Evolutionary conservation across 1,284 basidiomycete genomes (phyloP), one percentile per base, ranked within the genome.

Genomic region (Pseudozyma tsukubaensis): DNA sequence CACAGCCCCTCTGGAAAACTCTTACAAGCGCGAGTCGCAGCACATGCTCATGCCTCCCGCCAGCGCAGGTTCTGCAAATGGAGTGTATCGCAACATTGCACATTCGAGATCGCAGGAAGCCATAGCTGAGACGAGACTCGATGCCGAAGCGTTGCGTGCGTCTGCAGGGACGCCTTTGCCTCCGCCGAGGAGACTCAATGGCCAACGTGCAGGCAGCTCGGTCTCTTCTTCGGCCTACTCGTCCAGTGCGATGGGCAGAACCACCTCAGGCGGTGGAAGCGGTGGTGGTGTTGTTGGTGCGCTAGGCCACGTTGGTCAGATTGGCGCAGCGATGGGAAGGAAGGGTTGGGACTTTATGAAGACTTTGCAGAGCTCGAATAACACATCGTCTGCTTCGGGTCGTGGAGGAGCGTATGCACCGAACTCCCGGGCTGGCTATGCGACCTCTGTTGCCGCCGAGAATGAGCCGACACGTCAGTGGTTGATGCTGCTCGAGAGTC

Each of bases 291-390:
- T 76, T 3, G 66, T 72, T 3, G 57, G 61, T 16, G 68, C 72
- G 7, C 40, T 76, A 6, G 77, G 77, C 1, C 70, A 72, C 19
- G 69, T 78, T 7, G 77, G 78, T 4, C 68, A 74, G 36, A 43
- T 79, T 2, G 77, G 77, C 10, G 77, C 67, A 16, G 77, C 77
- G 8, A 75, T 79, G 48, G 76, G 78, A 16, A 60, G 65, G n/a
- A 65, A 50, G 43, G 78, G 78, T 0, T 79, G 76, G 78, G 78
- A 76, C 45, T 73, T 79, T 50, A 58, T 79, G 47, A 76, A 71
- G 32, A 75, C 62, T 32, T 49, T 72, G 32, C 66, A 71, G 18
- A 57, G 18, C 12, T 57, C 59, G n/a, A 61, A 57, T 36, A 29
- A 29, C 24, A 24, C 14, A 36, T 29, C 52, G 24, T 18, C 40